Conservation (phyloP, 2,329 filamentous ascomycete species). For the Madurella fahalii region DNA sequence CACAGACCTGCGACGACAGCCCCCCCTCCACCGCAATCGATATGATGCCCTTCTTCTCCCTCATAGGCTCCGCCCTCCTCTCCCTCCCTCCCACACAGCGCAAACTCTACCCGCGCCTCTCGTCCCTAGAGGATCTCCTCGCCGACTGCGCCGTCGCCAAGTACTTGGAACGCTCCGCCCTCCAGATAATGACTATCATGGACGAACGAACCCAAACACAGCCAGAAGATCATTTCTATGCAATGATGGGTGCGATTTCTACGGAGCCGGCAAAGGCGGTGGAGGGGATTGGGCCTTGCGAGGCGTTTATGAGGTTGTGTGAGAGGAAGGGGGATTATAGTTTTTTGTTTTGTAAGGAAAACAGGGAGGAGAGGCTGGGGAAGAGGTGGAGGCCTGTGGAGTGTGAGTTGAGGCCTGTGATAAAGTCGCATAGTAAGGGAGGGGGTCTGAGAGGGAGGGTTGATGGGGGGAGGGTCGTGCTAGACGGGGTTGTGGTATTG, state of each 20-base stretch:
- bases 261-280: background rate
- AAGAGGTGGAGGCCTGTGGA: background rate
- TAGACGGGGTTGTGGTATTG: too few species aligned
- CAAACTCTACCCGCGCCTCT: background rate
- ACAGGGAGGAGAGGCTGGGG: background rate
- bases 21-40: background rate
- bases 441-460: too few species aligned
- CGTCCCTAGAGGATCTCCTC: slow-evolving; percentile 1
- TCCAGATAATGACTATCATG: slow-evolving; percentile 6
- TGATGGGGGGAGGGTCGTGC: too few species aligned
- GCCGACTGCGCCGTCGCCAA: background rate
- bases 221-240: slow-evolving; percentile 8
- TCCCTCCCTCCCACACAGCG: background rate
- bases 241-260: slow-evolving; percentile 6
- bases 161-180: slow-evolving; percentile 1
- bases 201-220: slow-evolving; percentile 1
- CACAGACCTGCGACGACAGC: slow-evolving; percentile 1
- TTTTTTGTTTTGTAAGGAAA: background rate
- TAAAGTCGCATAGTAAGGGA: background rate
- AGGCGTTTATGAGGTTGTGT: slow-evolving; percentile 5
- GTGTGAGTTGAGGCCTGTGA: background rate
- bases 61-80: too few species aligned
- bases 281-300: background rate
- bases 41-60: background rate
- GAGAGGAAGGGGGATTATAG: slow-evolving; percentile 4